phyloP scores from a whole-genome alignment of 2,329 filamentous ascomycete species.

The Lecanicillium sp. region DNA sequence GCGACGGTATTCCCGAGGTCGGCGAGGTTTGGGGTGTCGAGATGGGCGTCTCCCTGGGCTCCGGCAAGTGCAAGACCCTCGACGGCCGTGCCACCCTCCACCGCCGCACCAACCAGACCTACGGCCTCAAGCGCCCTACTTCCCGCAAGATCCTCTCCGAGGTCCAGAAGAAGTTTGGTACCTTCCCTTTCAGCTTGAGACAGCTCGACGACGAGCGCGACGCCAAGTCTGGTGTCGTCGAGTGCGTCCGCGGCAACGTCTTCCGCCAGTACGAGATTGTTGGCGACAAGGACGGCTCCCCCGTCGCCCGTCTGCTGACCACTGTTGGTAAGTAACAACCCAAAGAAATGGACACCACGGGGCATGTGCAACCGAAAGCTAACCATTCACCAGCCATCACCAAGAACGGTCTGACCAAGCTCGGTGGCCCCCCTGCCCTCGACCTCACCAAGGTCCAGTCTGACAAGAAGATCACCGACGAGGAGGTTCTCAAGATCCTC shows the following conservation, averaged over 20 bases:
- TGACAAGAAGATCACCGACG: slow-evolving; percentile 96
- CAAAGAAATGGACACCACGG: background rate
- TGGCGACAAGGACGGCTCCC: slow-evolving; percentile 81
- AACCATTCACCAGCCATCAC: slow-evolving; percentile 64
- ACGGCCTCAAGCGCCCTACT: slow-evolving; percentile 87
- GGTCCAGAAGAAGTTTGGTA: slow-evolving; percentile 94
- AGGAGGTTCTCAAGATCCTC: slow-evolving; percentile 91
- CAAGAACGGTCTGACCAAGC: slow-evolving; percentile 90
- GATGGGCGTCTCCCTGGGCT: slow-evolving; percentile 83
- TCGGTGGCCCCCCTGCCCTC: slow-evolving; percentile 68
- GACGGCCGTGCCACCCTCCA: slow-evolving; percentile 86
- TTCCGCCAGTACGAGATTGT: slow-evolving; percentile 95
- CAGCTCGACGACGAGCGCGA: slow-evolving; percentile 95
- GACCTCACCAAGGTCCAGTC: slow-evolving; percentile 82
- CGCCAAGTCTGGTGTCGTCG: slow-evolving; percentile 91
- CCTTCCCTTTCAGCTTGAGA: slow-evolving; percentile 94
- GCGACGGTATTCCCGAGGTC: slow-evolving; percentile 81
- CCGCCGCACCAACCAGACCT: slow-evolving; percentile 86
- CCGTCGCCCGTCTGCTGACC: slow-evolving; percentile 81
- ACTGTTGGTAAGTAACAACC: slow-evolving; percentile 70
- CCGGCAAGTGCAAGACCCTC: slow-evolving; percentile 90
- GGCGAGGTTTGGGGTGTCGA: slow-evolving; percentile 98
- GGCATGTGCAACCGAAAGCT: background rate
- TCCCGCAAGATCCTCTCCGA: slow-evolving; percentile 90
- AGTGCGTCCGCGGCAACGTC: slow-evolving; percentile 89